phyloP scores from a whole-genome alignment of 306 rosid species.

The Prinsepia uniflora region DNA sequence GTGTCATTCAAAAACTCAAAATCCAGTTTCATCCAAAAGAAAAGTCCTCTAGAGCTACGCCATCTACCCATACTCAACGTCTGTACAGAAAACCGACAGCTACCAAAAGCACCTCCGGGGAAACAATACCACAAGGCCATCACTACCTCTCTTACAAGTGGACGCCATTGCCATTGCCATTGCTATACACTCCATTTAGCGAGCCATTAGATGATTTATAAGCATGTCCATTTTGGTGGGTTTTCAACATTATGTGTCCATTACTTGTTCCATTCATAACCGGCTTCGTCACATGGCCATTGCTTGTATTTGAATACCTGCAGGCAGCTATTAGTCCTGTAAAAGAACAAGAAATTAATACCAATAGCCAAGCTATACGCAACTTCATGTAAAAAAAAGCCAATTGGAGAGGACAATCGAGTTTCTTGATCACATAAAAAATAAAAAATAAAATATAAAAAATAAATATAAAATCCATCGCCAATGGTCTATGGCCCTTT shows the following conservation, averaged over 20 bases:
- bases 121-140: conserved; percentile 17
- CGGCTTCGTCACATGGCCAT: conserved; percentile 34
- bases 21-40: conserved; percentile 42
- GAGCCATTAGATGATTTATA: conserved; percentile 55
- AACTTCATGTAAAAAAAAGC: not conserved
- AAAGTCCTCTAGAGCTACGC: conserved; percentile 39
- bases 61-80: conserved; percentile 69
- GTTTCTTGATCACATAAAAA: not conserved
- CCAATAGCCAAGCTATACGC: not conserved
- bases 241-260: conserved; percentile 42
- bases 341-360: conserved; percentile 1
- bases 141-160: conserved; percentile 36
- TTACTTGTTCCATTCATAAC: conserved; percentile 36
- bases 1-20: conserved; percentile 58
- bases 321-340: conserved; percentile 73
- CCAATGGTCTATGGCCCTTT: not conserved
- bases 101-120: conserved; percentile 39
- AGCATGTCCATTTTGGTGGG: conserved; percentile 47
- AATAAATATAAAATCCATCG: not conserved
- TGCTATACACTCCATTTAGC: conserved; percentile 51
- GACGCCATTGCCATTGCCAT: conserved; percentile 66
- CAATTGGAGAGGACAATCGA: not conserved
- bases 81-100: conserved; percentile 66
- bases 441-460: not conserved
- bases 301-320: conserved; percentile 35